Evolutionary conservation across 768 basidiomycete species (phyloP), one percentile per base, ranked within the genome.

Genomic region (Fistulinella prunicolor): DNA sequence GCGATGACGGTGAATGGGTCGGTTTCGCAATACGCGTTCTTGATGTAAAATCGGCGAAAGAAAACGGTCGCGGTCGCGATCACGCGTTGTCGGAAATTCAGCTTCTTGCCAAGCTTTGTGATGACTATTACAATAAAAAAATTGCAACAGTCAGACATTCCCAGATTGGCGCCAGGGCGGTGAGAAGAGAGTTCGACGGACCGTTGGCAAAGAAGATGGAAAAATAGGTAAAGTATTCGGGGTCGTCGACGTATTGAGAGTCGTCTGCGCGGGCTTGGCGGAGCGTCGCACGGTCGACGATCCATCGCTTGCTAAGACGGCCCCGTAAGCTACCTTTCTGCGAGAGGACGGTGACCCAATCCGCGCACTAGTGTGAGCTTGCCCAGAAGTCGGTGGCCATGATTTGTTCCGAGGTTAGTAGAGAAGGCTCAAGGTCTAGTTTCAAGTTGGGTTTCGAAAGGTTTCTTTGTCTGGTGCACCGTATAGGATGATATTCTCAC

Each of bases 41-140:
- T 95, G 59, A 95, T 72, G 67, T 98, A 99, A 70, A 97, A 98
- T n/a, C 96, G 76, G 30, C 89, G 83, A 68, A 98, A 96, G 70
- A 92, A 98, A 34, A 97, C 86, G 40, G 86, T 92, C 20, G 95
- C 93, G 1, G 94, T 97, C 3, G 95, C 92, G 47, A 94, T 89
- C 4, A 89, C 91, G 36, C 94, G 81, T 67, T 98, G 96, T 23
- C 93, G 82, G 10, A 97, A 74, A 35, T 73, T 72, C 34, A 94
- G 75, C 53, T 86, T 86, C 70, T 88, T 91, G 20, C 91, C 90
- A 1, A 98, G 78, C 64, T 88, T 91, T 16, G 86, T 82, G 43
- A 97, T 89, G 14, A 85, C 92, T 94, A 57, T 19, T 13, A 9
- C n/a, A n/a, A n/a, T 12, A 16, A 19, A 40, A 23, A 9, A 17